Evolutionary conservation across 2,329 filamentous ascomycete genomes (phyloP).

Genomic region (Sarocladiaceae sp.): DNA sequence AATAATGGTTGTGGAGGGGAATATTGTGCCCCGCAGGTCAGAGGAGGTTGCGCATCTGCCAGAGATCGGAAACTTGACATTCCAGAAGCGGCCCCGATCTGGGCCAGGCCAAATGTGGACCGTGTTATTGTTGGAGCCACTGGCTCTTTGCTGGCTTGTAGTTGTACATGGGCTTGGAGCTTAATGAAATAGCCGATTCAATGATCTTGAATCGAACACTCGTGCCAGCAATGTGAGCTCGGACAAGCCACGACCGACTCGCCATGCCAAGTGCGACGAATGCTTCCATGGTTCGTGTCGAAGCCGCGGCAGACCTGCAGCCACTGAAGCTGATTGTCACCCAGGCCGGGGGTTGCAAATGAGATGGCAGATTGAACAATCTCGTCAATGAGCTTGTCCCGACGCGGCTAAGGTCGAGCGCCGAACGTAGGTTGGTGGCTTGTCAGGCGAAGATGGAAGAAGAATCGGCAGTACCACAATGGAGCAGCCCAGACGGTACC

Average conservation of each 20-base stretch:
- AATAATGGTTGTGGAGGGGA: background rate
- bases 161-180: no score
- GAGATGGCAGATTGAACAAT: slow-evolving; percentile 6
- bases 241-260: background rate
- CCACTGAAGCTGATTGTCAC: background rate
- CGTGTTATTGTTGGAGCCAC: background rate
- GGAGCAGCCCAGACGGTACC: background rate
- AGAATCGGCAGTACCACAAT: background rate
- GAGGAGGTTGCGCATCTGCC: background rate
- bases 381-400: slow-evolving; percentile 4
- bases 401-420: slow-evolving; percentile 7
- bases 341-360: background rate
- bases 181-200: background rate
- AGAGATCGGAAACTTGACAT: slow-evolving; percentile 9
- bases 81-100: slow-evolving; percentile 8
- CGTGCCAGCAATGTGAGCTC: background rate
- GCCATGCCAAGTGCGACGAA: background rate
- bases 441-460: no score
- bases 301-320: background rate
- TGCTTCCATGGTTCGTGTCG: background rate
- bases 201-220: background rate
- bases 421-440: no score
- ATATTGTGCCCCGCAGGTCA: background rate
- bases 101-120: background rate
- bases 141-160: background rate